Evolutionary conservation across 345 rosid genomes (phyloP).

Genomic region (Chamaenerion angustifolium): DNA sequence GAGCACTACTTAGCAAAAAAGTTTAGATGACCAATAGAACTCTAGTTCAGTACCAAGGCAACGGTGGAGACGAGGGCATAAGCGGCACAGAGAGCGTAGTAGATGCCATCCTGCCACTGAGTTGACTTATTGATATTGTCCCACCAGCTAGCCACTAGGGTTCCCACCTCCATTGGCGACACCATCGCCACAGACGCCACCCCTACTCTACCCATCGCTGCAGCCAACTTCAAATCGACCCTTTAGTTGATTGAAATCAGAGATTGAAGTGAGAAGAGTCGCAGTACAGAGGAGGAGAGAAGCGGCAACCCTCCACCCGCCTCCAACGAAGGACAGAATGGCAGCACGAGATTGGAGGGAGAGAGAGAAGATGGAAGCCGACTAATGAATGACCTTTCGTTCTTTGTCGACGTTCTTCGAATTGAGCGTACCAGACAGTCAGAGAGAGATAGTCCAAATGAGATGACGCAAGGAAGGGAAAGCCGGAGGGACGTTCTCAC

Average conservation of each 20-base stretch:
- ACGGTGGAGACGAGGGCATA: constrained; percentile 80
- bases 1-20: background rate
- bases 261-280: background rate
- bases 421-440: constrained; percentile 3
- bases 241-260: no score
- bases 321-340: constrained; percentile 2
- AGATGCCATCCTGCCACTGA: constrained; percentile 90
- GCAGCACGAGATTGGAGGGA: constrained; percentile 3
- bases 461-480: background rate
- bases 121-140: constrained; percentile 69
- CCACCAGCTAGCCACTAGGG: constrained; percentile 49
- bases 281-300: background rate
- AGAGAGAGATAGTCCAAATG: background rate
- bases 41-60: constrained; percentile 35
- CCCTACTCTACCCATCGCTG: constrained; percentile 3
- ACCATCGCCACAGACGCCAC: constrained; percentile 6
- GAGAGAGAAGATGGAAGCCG: background rate
- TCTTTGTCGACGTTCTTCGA: background rate
- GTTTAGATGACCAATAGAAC: background rate
- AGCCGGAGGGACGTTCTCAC: constrained; percentile 5
- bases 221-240: background rate
- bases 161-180: constrained; percentile 10
- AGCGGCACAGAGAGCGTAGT: constrained; percentile 75
- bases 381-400: background rate
- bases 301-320: background rate